Conservation (phyloP, 495 filamentous ascomycete species). For the Aspergillus bertholletiae region DNA sequence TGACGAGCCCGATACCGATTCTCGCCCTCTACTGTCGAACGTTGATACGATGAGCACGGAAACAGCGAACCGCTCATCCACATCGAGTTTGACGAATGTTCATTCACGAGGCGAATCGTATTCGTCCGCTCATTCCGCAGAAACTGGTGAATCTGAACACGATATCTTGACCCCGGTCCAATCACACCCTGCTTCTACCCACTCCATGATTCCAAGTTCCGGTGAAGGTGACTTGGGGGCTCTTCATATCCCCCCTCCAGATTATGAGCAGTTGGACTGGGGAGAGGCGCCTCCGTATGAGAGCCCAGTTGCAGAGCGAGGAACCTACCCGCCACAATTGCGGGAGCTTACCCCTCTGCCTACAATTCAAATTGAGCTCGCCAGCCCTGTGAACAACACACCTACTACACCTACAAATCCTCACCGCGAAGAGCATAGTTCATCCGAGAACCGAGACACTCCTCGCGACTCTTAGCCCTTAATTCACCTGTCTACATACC, state of each 20-base stretch:
- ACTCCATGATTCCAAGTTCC: slow-evolving; percentile 17
- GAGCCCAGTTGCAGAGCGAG: slow-evolving; percentile 25
- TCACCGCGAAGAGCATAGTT: slow-evolving; percentile 3
- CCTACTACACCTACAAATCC: slow-evolving; percentile 27
- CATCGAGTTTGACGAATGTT: slow-evolving; percentile 20
- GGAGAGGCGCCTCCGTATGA: slow-evolving; percentile 47
- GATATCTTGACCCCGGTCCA: slow-evolving; percentile 25
- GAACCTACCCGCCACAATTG: slow-evolving; percentile 13
- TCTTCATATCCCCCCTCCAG: slow-evolving; percentile 37
- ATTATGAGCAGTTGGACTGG: slow-evolving; percentile 47
- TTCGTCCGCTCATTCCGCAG: slow-evolving; percentile 30
- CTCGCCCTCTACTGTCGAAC: slow-evolving; percentile 67
- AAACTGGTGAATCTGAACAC: slow-evolving; percentile 23
- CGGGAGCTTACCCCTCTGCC: slow-evolving; percentile 28
- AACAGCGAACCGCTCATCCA: slow-evolving; percentile 21
- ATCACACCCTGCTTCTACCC: slow-evolving; percentile 21
- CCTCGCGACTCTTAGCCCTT: not conserved
- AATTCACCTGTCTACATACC: not conserved
- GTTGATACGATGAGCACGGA: slow-evolving; percentile 54
- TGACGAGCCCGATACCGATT: slow-evolving; percentile 77
- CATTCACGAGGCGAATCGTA: slow-evolving; percentile 34
- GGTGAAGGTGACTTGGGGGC: slow-evolving; percentile 38
- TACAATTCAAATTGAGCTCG: slow-evolving; percentile 39
- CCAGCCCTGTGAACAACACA: slow-evolving; percentile 29
- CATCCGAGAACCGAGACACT: not conserved